Evolutionary conservation across 108 stramenopile species (phyloP).

Genomic region (Pseudonitzschia pungens): DNA sequence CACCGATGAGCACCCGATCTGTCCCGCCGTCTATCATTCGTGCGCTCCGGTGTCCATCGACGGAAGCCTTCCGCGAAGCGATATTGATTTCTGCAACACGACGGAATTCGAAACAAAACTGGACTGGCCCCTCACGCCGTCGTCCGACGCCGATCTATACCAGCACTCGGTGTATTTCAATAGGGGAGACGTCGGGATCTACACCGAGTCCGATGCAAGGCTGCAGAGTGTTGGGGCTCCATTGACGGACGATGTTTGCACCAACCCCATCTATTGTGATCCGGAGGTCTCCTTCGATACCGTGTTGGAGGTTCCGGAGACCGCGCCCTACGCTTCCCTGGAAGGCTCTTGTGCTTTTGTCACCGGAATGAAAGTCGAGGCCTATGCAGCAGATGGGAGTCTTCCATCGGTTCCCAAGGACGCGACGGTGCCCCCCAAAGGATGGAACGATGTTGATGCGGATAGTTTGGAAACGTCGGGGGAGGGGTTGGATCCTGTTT

Average conservation of each 20-base stretch:
- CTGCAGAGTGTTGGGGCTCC: neutral
- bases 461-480: too few relatives aligned
- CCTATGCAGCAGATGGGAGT: slow-evolving; percentile 3
- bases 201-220: neutral
- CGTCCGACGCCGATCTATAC: neutral
- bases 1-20: neutral
- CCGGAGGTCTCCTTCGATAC: slow-evolving; percentile 4
- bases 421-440: neutral
- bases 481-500: too few relatives aligned
- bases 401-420: neutral
- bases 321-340: neutral
- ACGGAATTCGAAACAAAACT: slow-evolving; percentile 11
- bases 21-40: slow-evolving; percentile 18
- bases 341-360: slow-evolving; percentile 11
- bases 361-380: slow-evolving; percentile 7
- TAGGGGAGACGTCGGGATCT: slow-evolving; percentile 13
- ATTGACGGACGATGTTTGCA: neutral
- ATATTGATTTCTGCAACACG: slow-evolving; percentile 8
- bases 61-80: slow-evolving; percentile 1
- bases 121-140: slow-evolving; percentile 15
- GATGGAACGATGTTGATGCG: too few relatives aligned
- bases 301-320: neutral
- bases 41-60: slow-evolving; percentile 18
- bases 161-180: slow-evolving; percentile 10
- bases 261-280: neutral